phyloP scores from a whole-genome alignment of 2,329 filamentous ascomycete species.

The Colletotrichum eleusines region DNA sequence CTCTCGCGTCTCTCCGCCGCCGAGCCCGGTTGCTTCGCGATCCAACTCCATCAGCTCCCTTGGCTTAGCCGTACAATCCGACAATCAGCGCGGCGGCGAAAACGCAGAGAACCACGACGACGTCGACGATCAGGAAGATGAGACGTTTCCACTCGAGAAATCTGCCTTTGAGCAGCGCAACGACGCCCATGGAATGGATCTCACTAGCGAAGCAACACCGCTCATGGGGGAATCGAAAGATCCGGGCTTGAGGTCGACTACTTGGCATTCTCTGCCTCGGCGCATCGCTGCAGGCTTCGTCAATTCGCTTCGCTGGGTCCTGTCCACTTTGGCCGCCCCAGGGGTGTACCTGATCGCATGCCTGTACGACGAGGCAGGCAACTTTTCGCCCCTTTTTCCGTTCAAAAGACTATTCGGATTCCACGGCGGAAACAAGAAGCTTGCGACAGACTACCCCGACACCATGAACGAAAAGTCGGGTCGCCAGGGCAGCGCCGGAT shows the following conservation, averaged over 20 bases:
- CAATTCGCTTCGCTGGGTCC: constrained; percentile 80
- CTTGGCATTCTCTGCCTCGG: constrained; percentile 72
- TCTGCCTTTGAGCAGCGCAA: constrained; percentile 34
- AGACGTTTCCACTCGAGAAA: constrained; percentile 44
- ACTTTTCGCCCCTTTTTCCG: constrained; percentile 82
- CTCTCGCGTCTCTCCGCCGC: constrained; percentile 77
- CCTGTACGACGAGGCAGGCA: constrained; percentile 84
- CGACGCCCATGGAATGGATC: constrained; percentile 45
- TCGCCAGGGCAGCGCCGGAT: constrained; percentile 36
- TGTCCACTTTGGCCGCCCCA: constrained; percentile 83
- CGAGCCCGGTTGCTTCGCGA: constrained; percentile 68
- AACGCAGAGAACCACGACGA: constrained; percentile 44
- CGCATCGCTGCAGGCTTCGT: constrained; percentile 79
- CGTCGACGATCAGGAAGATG: constrained; percentile 49
- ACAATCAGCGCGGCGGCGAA: constrained; percentile 52
- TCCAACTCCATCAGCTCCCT: constrained; percentile 71
- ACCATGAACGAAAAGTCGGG: constrained; percentile 49
- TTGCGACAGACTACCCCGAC: constrained; percentile 55
- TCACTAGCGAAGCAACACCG: constrained; percentile 73
- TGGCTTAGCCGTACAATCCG: constrained; percentile 59
- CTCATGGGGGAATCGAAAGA: constrained; percentile 60
- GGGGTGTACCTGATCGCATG: constrained; percentile 85
- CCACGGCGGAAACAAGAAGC: constrained; percentile 60
- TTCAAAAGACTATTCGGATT: constrained; percentile 73
- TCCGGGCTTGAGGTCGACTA: constrained; percentile 51